Evolutionary conservation across 352 stramenopile genomes (phyloP), one percentile per base, ranked within the genome.

Genomic region (Aphanomyces cochlioides): DNA sequence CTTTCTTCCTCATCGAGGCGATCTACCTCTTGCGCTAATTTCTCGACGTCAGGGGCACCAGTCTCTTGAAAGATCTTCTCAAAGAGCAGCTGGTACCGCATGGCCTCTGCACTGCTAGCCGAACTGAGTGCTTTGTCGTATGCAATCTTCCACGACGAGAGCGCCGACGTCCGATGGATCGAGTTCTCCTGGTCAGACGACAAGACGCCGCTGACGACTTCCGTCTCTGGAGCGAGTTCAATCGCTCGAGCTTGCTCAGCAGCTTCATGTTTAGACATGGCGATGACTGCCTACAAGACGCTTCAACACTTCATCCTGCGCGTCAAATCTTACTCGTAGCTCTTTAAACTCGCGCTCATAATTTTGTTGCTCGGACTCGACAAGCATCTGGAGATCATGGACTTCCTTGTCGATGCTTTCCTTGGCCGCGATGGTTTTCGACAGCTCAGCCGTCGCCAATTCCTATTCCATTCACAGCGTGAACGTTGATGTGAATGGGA

Each of bases 61-160:
- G 80, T 90, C 7, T 78, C 72, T 37, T 78, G 58, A 19, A 82
- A 84, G 56, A 92, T 92, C 34, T 76, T 74, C 7, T 78, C 77
- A 56, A 92, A 89, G 41, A 84, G 79, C 56, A 82, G 68, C 3
- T 90, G 81, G 38, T 92, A 92, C 36, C 83, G 88, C n/a, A 76
- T 38, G 1, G 87, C 77, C 5, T 79, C 65, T 34, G 67, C 75
- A 39, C 89, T 84, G 17, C 72, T 81, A 15, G 77, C 78, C 7
- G 73, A 77, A 3, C 75, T 73, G 10, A 92, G 73, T 10, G 84
- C 83, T 54, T 79, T 78, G 65, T 92, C 83, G 21, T 89, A 82
- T 1, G 80, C 84, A 67, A 90, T 92, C 60, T 90, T 90, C 83
- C 85, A 91, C 5, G 80, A 79, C 8, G 85, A 90, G 17, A 88